These are phyloP conservation scores for Russula brevipes DNA, from an alignment of 768 basidiomycete species.

Conservation along the genomic window DNA sequence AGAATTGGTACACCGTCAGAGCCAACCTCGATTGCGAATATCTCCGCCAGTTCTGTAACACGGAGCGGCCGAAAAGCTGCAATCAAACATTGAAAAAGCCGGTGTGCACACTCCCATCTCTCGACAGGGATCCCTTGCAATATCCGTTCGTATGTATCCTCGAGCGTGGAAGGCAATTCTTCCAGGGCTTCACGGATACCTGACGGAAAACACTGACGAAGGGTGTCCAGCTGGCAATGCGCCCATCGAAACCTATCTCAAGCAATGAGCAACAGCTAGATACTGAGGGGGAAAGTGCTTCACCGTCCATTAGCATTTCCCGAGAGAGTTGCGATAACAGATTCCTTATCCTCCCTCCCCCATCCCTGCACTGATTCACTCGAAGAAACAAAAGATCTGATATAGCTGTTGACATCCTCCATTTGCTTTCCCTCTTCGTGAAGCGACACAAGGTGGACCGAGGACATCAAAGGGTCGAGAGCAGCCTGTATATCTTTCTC, in stretches of 20 bases:
- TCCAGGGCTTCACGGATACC: not conserved
- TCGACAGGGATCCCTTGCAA: not conserved
- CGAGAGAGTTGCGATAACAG: not conserved
- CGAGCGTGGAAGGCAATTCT: not conserved
- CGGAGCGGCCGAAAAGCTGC: not conserved
- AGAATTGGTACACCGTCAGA: not conserved
- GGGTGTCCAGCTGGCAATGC: not conserved
- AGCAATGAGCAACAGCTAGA: not conserved
- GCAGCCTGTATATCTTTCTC: not conserved
- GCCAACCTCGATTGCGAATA: not conserved
- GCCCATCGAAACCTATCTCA: not conserved
- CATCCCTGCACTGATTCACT: not conserved
- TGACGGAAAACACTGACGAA: not conserved
- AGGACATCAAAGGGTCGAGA: not conserved
- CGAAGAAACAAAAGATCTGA: not conserved
- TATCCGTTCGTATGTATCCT: not conserved
- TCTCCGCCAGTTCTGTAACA: not conserved
- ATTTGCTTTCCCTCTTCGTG: not conserved
- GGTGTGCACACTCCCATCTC: not conserved
- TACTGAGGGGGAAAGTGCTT: not conserved
- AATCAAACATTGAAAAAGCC: not conserved
- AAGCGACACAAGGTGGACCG: not conserved
- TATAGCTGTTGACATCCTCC: not conserved
- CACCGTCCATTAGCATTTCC: not conserved
- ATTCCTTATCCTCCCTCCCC: not conserved